Evolutionary conservation across 768 basidiomycete species (phyloP).

Genomic region (Kwoniella bestiolae): DNA sequence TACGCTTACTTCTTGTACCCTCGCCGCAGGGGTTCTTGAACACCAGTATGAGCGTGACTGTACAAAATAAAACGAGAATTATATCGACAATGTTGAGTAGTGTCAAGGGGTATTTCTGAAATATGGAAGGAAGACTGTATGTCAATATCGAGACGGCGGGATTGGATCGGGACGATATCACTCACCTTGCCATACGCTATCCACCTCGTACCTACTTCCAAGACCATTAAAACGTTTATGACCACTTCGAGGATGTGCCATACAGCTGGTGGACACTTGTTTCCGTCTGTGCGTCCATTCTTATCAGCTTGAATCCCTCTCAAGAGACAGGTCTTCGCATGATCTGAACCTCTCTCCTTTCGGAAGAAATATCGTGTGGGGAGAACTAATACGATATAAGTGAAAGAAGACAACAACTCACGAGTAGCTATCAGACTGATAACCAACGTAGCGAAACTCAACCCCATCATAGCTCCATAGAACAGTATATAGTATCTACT

Average conservation of each 20-base stretch:
- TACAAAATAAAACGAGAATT: conserved; percentile 84
- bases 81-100: conserved; percentile 84
- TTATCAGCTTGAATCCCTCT: neutral
- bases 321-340: no score
- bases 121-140: neutral
- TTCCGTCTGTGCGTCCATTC: conserved; percentile 25
- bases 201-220: conserved; percentile 88
- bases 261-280: conserved; percentile 46
- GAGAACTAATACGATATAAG: no score
- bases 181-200: conserved; percentile 90
- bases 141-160: no score
- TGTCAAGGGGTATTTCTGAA: conserved; percentile 55
- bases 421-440: conserved; percentile 51
- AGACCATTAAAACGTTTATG: conserved; percentile 74
- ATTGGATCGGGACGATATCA: conserved; percentile 25
- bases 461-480: conserved; percentile 55
- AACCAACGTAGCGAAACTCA: conserved; percentile 54
- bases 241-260: conserved; percentile 57
- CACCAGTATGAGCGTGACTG: conserved; percentile 82
- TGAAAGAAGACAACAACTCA: no score
- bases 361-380: no score
- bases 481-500: conserved; percentile 56
- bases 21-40: conserved; percentile 63
- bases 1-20: conserved; percentile 49
- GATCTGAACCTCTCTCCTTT: no score